Conservation (phyloP, 2,329 filamentous ascomycete genomes). For the Fusarium buharicum region DNA sequence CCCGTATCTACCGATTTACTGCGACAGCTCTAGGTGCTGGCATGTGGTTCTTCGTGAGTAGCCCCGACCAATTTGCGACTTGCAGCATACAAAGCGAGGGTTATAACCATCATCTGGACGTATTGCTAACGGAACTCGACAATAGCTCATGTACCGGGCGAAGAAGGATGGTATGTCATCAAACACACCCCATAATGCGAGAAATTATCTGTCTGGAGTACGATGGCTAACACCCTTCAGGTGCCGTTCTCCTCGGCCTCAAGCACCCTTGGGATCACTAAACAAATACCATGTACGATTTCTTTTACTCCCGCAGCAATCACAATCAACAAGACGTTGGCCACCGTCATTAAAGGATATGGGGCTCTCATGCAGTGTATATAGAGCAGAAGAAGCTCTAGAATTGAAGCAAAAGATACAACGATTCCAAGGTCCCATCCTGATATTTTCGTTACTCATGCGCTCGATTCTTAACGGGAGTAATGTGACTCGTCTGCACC, state of each 20-base stretch:
- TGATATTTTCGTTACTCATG: not conserved
- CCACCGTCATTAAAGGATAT: conserved; percentile 4
- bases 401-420: conserved; percentile 25
- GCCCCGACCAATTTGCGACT: not conserved
- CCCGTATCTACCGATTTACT: conserved; percentile 79
- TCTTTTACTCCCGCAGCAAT: conserved; percentile 25
- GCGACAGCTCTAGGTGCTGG: conserved; percentile 89
- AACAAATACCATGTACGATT: conserved; percentile 45
- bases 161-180: conserved; percentile 83
- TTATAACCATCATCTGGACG: conserved; percentile 1
- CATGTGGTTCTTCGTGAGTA: conserved; percentile 99
- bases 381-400: conserved; percentile 37
- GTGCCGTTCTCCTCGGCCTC: conserved; percentile 84
- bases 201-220: not conserved
- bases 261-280: conserved; percentile 98
- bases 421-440: not conserved
- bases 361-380: conserved; percentile 29
- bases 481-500: conserved; percentile 74
- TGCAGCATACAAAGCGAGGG: not conserved
- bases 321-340: conserved; percentile 18
- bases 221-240: conserved; percentile 50
- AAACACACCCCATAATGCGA: not conserved
- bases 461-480: conserved; percentile 69
- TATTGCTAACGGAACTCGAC: conserved; percentile 21
- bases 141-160: conserved; percentile 91